Percentiles rank a stretch among this genome's conserved stretches.
Conservation (phyloP, 2,329 filamentous ascomycete species). For the Pseudophaeomoniella oleicola region DNA sequence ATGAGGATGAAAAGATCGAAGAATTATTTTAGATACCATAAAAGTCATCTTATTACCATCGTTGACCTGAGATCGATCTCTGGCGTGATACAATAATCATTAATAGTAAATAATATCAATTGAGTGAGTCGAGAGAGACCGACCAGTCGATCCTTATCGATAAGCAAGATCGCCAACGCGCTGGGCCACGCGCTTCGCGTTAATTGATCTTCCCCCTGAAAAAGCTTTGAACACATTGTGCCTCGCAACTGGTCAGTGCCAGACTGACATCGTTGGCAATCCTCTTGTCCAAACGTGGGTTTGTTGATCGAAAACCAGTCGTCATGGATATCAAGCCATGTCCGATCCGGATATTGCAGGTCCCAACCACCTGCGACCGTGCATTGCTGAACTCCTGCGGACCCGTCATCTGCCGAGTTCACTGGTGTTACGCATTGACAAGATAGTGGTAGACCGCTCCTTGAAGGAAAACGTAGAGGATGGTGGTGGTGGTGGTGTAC, state of each 20-base stretch:
- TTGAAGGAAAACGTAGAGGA: no score
- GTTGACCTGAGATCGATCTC: no score
- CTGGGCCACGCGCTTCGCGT: background rate
- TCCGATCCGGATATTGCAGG: background rate
- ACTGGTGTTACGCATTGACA: constrained; percentile 14
- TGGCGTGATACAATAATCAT: no score
- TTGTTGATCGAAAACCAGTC: no score
- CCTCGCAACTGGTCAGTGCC: no score
- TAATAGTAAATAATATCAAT: no score
- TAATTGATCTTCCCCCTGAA: background rate
- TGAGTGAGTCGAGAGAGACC: no score
- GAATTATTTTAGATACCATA: constrained; percentile 28
- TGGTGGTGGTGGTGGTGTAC: background rate
- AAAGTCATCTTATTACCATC: constrained; percentile 1
- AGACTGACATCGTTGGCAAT: no score
- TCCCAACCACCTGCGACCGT: constrained; percentile 9
- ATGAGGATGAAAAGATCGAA: constrained; percentile 30
- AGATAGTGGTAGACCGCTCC: constrained; percentile 5
- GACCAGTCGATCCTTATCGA: no score
- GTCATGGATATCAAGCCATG: background rate
- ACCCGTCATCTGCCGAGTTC: constrained; percentile 13
- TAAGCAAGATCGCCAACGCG: background rate
- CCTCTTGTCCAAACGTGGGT: no score
- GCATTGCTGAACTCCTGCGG: constrained; percentile 16
- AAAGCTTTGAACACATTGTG: no score